phyloP scores from a whole-genome alignment of 306 rosid genomes.

The Trifolium pratense region DNA sequence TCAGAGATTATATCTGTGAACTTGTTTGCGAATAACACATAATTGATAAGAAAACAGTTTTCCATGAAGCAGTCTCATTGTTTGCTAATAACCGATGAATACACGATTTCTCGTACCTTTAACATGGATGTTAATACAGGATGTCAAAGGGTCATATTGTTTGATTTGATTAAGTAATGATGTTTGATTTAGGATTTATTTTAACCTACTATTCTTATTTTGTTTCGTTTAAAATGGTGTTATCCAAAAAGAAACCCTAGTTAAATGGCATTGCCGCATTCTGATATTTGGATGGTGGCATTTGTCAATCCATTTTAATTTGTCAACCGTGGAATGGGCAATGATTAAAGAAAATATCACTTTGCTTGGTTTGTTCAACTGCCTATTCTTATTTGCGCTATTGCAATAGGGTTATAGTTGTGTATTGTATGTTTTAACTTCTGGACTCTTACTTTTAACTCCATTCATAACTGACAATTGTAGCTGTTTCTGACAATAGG shows the following conservation, averaged over 20 bases:
- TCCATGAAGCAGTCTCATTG: slow-evolving; percentile 11
- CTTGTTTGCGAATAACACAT: background rate
- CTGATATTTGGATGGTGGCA: background rate
- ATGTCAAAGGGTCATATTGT: slow-evolving; percentile 2
- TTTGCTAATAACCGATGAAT: background rate
- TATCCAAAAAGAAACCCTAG: slow-evolving; percentile 1
- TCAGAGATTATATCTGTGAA: slow-evolving; percentile 16
- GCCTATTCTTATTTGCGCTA: slow-evolving; percentile 20
- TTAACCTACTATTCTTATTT: slow-evolving; percentile 1
- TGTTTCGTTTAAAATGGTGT: slow-evolving; percentile 18
- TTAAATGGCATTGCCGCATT: background rate
- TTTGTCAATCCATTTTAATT: slow-evolving; percentile 33
- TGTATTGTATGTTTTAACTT: slow-evolving; percentile 18
- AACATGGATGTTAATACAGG: background rate
- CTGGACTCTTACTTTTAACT: slow-evolving; percentile 12
- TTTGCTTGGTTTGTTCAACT: slow-evolving; percentile 6
- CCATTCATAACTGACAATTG: slow-evolving; percentile 6
- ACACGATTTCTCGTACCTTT: slow-evolving; percentile 16
- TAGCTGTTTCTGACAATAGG: slow-evolving; percentile 58
- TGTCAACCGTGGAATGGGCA: slow-evolving; percentile 7
- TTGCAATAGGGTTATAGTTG: slow-evolving; percentile 25
- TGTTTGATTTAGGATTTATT: slow-evolving; percentile 26
- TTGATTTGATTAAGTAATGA: slow-evolving; percentile 27
- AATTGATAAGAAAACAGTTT: slow-evolving; percentile 1
- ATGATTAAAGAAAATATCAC: slow-evolving; percentile 24